Base-by-base conservation (phyloP, 257 asterid genomes). In the Fraxinus excelsior region DNA sequence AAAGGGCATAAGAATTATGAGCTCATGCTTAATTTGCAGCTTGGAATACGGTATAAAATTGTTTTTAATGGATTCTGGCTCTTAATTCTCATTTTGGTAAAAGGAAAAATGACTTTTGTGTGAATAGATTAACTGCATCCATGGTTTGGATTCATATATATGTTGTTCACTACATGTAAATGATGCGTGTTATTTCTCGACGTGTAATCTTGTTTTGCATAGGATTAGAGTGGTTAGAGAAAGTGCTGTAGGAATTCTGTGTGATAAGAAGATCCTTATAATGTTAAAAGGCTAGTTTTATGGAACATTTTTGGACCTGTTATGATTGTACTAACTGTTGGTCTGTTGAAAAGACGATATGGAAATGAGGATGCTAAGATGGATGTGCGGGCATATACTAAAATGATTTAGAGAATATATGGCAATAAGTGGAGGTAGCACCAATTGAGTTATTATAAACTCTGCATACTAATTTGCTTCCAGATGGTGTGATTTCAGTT, bases 11-110 rank as follows among this genome's bases (percentile, higher is more conserved):
- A 86, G 72, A 89, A 90, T 78, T 95, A 91, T 79, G 98, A 95
- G 34, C 96, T 95, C 67, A 91, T 93, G 98, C 95, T 95, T 25
- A 95, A 95, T 86, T 85, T 95, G 88, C 97, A 93, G 94, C 97
- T 95, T 9, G 98, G 99, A 62, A 90, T 95, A 87, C 89, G 98
- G 99, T 95, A 90, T 2, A 3, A n/a, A 13, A 71, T 42, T 60
- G 60, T 68, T 72, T 28, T 10, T 16, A 25, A 81, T 80, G 29
- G 64, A 38, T 68, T 62, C 35, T 26, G 7, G 6, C 62, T 74
- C 34, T 60, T 35, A 46, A 16, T 21, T 67, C 42, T 53, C 58
- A 74, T 42, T 35, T 28, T 60, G 29, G 60, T 42, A 40, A 12
- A 31, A 72, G n/a, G 82, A 34, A 49, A 72, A 78, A 42, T 4